phyloP scores from a whole-genome alignment of 768 basidiomycete genomes.

The Plicaturopsis crispa region DNA sequence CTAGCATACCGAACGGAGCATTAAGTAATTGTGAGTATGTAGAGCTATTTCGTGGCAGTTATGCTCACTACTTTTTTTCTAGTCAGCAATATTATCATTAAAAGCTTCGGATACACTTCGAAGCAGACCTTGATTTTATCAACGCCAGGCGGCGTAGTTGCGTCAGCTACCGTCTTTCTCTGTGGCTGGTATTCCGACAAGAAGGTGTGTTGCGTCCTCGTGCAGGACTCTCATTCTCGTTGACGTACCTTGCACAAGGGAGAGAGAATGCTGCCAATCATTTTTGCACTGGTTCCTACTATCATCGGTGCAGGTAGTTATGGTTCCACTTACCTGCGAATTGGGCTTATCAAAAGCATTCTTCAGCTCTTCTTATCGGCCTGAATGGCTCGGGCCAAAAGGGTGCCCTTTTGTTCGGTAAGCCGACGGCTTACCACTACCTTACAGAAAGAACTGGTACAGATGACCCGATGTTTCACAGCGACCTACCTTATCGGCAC shows the following conservation, averaged over 20 bases:
- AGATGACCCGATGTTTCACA: slow-evolving; percentile 13
- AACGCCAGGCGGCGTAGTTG: slow-evolving; percentile 48
- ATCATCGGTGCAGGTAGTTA: slow-evolving; percentile 45
- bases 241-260: slow-evolving; percentile 34
- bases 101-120: slow-evolving; percentile 57
- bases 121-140: slow-evolving; percentile 53
- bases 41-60: background rate
- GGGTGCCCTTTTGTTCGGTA: slow-evolving; percentile 50
- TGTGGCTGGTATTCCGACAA: slow-evolving; percentile 64
- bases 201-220: slow-evolving; percentile 29
- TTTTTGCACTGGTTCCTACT: slow-evolving; percentile 49
- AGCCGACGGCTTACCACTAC: slow-evolving; percentile 1
- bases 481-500: slow-evolving; percentile 44
- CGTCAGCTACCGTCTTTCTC: slow-evolving; percentile 36
- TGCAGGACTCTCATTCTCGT: background rate
- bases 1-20: slow-evolving; percentile 59
- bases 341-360: background rate
- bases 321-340: too few species aligned
- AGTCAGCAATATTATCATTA: slow-evolving; percentile 60
- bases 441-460: too few species aligned
- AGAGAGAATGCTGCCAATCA: slow-evolving; percentile 55
- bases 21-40: slow-evolving; percentile 50
- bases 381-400: slow-evolving; percentile 40
- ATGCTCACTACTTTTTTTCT: slow-evolving; percentile 1
- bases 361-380: slow-evolving; percentile 43